phyloP scores from a whole-genome alignment of 2,329 filamentous ascomycete species.

The Eurotiales sp. region DNA sequence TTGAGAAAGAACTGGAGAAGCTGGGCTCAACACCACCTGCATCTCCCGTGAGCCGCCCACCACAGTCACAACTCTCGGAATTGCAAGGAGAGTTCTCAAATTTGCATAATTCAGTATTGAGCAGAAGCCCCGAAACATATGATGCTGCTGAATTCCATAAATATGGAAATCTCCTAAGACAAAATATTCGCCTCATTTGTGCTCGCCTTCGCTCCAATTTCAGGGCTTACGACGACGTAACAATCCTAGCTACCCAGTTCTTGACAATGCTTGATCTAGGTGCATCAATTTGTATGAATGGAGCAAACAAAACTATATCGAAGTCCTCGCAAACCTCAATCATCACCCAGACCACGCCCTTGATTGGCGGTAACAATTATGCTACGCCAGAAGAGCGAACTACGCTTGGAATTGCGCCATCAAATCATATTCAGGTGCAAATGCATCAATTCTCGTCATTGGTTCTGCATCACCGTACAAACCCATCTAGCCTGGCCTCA shows the following conservation, averaged over 20 bases:
- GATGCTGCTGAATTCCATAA: constrained; percentile 22
- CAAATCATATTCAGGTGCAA: constrained; percentile 30
- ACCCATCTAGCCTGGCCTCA: constrained; percentile 36
- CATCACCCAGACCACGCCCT: constrained; percentile 36
- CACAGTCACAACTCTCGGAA: constrained; percentile 61
- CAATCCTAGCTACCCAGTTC: constrained; percentile 71
- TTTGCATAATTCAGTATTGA: constrained; percentile 62
- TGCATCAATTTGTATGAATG: constrained; percentile 55
- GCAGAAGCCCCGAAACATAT: constrained; percentile 32
- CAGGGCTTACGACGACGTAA: constrained; percentile 80
- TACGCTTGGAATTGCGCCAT: constrained; percentile 17
- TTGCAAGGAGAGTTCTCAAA: constrained; percentile 83
- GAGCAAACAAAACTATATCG: constrained; percentile 16
- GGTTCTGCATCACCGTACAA: constrained; percentile 30
- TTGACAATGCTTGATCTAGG: constrained; percentile 75
- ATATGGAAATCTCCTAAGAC: constrained; percentile 43
- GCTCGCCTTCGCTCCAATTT: constrained; percentile 67
- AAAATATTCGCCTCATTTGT: constrained; percentile 65
- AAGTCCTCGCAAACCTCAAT: constrained; percentile 21
- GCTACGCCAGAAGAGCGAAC: constrained; percentile 17
- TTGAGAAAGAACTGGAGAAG: constrained; percentile 59
- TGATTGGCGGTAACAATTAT: constrained; percentile 31
- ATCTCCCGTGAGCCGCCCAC: constrained; percentile 68
- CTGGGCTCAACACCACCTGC: constrained; percentile 65
- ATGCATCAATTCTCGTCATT: constrained; percentile 38